phyloP scores from a whole-genome alignment of 495 filamentous ascomycete genomes.

The Penicillium lividum region DNA sequence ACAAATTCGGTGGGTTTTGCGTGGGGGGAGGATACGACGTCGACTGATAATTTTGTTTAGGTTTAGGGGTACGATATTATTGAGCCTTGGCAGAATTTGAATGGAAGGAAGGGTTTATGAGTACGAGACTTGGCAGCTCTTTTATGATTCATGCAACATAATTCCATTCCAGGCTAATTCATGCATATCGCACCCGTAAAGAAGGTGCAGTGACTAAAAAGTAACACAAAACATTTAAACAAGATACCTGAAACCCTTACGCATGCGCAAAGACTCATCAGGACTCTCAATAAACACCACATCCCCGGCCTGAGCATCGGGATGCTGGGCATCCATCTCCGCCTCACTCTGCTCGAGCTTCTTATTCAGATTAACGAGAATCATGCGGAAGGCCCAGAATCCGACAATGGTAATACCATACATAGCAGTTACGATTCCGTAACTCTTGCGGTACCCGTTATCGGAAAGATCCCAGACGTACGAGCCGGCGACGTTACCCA shows the following conservation, averaged over 20 bases:
- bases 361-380: conserved; percentile 64
- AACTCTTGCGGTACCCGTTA: conserved; percentile 38
- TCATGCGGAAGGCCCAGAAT: conserved; percentile 52
- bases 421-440: conserved; percentile 39
- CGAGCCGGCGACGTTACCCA: conserved; percentile 36
- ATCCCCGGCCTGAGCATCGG: conserved; percentile 15
- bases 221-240: conserved; percentile 14
- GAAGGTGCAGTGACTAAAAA: neutral
- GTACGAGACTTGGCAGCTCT: neutral
- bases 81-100: too few species aligned
- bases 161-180: neutral
- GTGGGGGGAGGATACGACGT: neutral
- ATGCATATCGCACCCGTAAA: too few species aligned
- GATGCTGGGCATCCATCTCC: conserved; percentile 20
- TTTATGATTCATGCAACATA: neutral
- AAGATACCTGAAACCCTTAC: conserved; percentile 39
- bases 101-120: too few species aligned
- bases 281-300: conserved; percentile 21
- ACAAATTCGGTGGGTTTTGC: neutral
- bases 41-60: neutral
- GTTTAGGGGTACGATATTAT: neutral
- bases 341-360: conserved; percentile 58
- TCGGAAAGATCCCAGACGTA: conserved; percentile 36
- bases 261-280: conserved; percentile 33
- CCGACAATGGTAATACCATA: conserved; percentile 34